These are phyloP conservation scores for Krasilnikovozyma curviuscula DNA, from an alignment of 768 basidiomycete species.

Conservation along the genomic window DNA sequence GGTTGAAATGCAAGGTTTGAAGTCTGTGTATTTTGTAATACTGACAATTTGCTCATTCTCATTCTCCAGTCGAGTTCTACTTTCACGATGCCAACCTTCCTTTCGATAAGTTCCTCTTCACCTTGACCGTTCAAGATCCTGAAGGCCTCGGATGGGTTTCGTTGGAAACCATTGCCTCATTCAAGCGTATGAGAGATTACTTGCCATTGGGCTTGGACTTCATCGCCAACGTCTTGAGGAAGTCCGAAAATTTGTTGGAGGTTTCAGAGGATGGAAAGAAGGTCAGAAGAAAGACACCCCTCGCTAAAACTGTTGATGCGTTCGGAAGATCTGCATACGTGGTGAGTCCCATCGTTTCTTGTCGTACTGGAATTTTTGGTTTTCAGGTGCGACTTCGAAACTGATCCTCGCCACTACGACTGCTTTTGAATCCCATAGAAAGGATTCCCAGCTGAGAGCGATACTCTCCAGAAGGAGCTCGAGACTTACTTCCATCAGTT, in stretches of 20 bases:
- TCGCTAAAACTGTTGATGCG: constrained; percentile 55
- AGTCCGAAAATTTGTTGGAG: constrained; percentile 38
- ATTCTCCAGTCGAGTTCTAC: constrained; percentile 67
- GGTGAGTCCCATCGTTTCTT: constrained; percentile 35
- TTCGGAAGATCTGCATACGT: constrained; percentile 76
- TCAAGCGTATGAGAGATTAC: constrained; percentile 83
- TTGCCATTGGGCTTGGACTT: constrained; percentile 41
- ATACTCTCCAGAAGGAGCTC: constrained; percentile 46
- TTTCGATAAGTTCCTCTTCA: constrained; percentile 74
- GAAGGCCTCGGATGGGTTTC: constrained; percentile 54
- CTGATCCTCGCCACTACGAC: too few relatives aligned
- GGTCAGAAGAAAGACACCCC: constrained; percentile 52
- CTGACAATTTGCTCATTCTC: background rate
- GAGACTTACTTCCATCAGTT: constrained; percentile 65
- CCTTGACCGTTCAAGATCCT: constrained; percentile 34
- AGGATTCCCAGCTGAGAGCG: constrained; percentile 31
- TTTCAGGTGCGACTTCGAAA: constrained; percentile 1
- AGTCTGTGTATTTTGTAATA: too few relatives aligned
- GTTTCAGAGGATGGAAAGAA: constrained; percentile 53
- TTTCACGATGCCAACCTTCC: constrained; percentile 93
- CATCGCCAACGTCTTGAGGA: constrained; percentile 46
- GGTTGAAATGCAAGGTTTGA: too few relatives aligned
- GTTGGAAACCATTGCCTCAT: constrained; percentile 65
- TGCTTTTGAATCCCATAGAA: too few relatives aligned
- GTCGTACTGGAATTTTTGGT: too few relatives aligned